phyloP scores from a whole-genome alignment of 1,139 yeast species.

The Geotrichum klebahnii region DNA sequence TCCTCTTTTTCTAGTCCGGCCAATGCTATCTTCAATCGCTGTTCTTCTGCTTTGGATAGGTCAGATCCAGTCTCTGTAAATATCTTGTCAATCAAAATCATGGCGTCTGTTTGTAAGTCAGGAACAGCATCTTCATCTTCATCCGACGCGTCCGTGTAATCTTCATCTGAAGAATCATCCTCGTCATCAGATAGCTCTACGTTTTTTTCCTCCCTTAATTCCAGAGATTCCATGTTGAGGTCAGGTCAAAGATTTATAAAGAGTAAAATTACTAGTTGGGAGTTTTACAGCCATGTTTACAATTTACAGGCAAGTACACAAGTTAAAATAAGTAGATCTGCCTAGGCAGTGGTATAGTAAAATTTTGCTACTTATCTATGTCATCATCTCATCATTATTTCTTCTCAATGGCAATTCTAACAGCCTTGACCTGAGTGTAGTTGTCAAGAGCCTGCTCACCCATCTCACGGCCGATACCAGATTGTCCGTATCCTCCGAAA shows the following conservation, averaged over 20 bases:
- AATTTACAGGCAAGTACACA: no score
- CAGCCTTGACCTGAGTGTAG: constrained; percentile 80
- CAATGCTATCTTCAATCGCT: constrained; percentile 24
- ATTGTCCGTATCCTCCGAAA: constrained; percentile 79
- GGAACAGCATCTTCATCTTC: constrained; percentile 23
- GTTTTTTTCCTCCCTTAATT: not conserved
- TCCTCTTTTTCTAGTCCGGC: constrained; percentile 26
- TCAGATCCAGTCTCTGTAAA: constrained; percentile 3
- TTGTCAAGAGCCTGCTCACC: constrained; percentile 73
- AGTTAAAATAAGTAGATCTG: no score
- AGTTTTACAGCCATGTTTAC: no score
- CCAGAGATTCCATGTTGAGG: not conserved
- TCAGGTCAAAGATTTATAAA: not conserved
- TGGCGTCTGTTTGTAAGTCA: constrained; percentile 11
- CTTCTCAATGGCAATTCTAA: constrained; percentile 34
- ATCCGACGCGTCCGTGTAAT: constrained; percentile 24
- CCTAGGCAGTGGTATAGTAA: no score
- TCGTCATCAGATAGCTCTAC: not conserved
- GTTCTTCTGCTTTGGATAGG: constrained; percentile 30
- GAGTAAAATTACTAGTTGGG: no score
- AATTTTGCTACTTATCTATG: not conserved
- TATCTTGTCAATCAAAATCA: constrained; percentile 14
- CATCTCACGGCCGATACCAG: constrained; percentile 92
- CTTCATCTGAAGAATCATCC: constrained; percentile 4
- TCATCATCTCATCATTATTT: constrained; percentile 9